These are phyloP conservation scores for Dinochytrium kinnereticum DNA, from an alignment of 371 early-diverging fungal species.

Conservation along the genomic window DNA sequence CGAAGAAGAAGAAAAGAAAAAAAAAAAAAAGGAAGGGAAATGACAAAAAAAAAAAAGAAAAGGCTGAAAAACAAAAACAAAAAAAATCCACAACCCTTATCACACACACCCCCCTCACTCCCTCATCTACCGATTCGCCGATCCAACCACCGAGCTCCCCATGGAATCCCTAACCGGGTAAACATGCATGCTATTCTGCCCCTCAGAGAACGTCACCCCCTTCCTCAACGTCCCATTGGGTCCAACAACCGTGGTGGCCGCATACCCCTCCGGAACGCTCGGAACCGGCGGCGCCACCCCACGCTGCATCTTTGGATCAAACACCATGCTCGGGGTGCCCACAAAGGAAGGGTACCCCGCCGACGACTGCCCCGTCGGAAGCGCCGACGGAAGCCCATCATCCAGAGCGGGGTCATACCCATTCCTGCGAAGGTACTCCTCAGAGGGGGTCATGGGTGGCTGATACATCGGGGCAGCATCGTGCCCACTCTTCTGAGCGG, in stretches of 20 bases:
- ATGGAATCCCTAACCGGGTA: conserved; percentile 5
- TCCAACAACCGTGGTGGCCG: neutral
- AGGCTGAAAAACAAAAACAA: neutral
- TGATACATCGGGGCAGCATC: too few relatives aligned
- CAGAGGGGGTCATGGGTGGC: neutral
- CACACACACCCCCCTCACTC: neutral
- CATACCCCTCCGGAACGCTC: neutral
- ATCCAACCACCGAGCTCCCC: neutral
- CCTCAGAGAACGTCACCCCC: conserved; percentile 10
- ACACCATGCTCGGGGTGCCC: neutral
- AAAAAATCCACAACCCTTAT: neutral
- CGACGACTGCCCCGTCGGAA: neutral
- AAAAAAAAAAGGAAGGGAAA: neutral
- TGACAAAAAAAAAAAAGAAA: neutral
- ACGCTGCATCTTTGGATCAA: neutral
- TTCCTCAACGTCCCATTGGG: conserved; percentile 2
- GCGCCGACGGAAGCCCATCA: neutral
- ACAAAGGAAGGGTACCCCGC: neutral
- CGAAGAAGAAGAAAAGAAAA: neutral
- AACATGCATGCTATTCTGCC: neutral
- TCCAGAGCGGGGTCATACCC: conserved; percentile 5
- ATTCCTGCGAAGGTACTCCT: neutral
- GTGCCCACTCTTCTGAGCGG: neutral
- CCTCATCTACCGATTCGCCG: too few relatives aligned
- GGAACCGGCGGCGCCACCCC: neutral